Base-by-base conservation (phyloP, 495 filamentous ascomycete species). In the Sabuloglossum arenarium region DNA sequence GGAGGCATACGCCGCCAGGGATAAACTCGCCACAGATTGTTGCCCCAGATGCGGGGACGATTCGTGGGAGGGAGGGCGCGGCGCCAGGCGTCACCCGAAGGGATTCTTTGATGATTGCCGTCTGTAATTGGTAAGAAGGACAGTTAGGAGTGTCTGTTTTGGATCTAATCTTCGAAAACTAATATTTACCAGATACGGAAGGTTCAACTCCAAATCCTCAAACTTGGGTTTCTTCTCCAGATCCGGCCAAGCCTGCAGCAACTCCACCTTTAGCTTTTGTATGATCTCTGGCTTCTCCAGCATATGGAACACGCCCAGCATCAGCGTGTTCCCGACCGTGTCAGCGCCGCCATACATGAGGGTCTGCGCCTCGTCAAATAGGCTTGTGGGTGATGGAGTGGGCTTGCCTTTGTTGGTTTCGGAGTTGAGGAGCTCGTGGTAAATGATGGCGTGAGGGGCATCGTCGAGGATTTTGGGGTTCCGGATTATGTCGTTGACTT, bases 341-440 rank as follows among this genome's bases (percentile, higher is more conserved):
- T 71, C 64, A 9, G 64, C 62, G 6, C 73, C 73, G 5, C 66
- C 72, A 58, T 70, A 69, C 21, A 74, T 52, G 45, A 73, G 55
- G 0, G 64, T 58, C 53, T 66, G 57, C 0, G 60, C 72, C 32
- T 73, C 69, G 6, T 72, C 63, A 62, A 58, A 1, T 56, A 14
- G 59, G 59, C 1, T 64, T 55, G 0, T 57, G 54, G 29, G 67
- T 4, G 30, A 32, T 5, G 30, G 30, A 11, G 11, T 11, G 30
- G 5, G 4, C 11, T 32, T 4, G 30, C 30, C 30, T 11, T 32
- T 32, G 11, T 32, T 4, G 5, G 4, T 11, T 32, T 32, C 30
- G 4, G 30, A 11, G 11, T 32, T 64, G 6, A 73, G 46, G 6
- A 73, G 57, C 0, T 63, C 61, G 54, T 69, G 63, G 39, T 67